These are phyloP conservation scores for Chernovozyma sophiae-reginae DNA, from an alignment of 1,139 yeast species.

Conservation along the genomic window DNA sequence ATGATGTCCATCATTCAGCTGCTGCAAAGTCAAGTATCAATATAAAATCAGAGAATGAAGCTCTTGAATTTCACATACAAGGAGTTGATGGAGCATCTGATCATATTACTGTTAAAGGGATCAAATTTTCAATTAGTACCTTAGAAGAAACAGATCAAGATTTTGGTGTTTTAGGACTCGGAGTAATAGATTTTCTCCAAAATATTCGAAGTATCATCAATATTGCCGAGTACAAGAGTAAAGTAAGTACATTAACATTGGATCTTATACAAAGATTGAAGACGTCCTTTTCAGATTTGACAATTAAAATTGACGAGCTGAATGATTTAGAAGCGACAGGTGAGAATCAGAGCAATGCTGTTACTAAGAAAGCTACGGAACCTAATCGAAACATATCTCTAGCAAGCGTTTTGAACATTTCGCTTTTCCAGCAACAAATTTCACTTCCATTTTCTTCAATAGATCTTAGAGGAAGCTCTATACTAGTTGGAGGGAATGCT, in stretches of 20 bases:
- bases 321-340: not conserved
- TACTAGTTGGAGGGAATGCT: constrained; percentile 6
- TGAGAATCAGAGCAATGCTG: not conserved
- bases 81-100: constrained; percentile 11
- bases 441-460: constrained; percentile 10
- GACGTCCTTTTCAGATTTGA: not conserved
- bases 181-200: constrained; percentile 10
- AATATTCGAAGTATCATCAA: constrained; percentile 16
- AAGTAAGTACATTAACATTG: constrained; percentile 17
- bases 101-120: constrained; percentile 12
- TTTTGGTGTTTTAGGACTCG: constrained; percentile 10
- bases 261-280: constrained; percentile 7
- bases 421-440: constrained; percentile 10
- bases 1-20: not conserved
- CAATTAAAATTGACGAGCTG: not conserved
- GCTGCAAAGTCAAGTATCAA: not conserved
- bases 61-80: constrained; percentile 8
- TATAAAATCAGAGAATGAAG: constrained; percentile 4
- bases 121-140: constrained; percentile 9
- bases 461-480: constrained; percentile 1
- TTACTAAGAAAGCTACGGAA: not conserved
- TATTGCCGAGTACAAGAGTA: constrained; percentile 21
- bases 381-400: not conserved
- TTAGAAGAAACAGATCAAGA: constrained; percentile 9
- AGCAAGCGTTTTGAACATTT: constrained; percentile 6